Percentiles rank a stretch among this genome's conserved stretches.
phyloP scores from a whole-genome alignment of 1,284 basidiomycete species.

The Polyporus tsugae region DNA sequence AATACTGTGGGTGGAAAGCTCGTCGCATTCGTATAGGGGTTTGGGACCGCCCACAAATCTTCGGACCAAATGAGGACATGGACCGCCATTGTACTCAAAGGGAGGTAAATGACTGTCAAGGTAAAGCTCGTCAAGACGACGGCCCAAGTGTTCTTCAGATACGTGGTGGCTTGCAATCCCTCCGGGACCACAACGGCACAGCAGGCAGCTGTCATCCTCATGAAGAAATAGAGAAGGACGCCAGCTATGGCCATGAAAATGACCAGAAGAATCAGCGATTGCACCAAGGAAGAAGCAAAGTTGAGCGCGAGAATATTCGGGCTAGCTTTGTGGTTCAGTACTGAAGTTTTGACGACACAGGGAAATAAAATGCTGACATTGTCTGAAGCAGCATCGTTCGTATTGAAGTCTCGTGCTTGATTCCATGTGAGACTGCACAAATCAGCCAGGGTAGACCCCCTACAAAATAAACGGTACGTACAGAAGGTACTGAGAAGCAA shows the following conservation, averaged over 20 bases:
- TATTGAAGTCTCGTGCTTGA: slow-evolving; percentile 56
- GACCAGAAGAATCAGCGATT: slow-evolving; percentile 62
- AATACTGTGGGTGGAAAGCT: slow-evolving; percentile 55
- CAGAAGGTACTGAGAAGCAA: slow-evolving; percentile 71
- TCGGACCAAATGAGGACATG: slow-evolving; percentile 78
- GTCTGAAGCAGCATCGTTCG: slow-evolving; percentile 66
- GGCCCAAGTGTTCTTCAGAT: slow-evolving; percentile 56
- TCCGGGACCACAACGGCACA: slow-evolving; percentile 59
- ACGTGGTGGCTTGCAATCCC: slow-evolving; percentile 58
- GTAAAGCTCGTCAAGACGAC: slow-evolving; percentile 68
- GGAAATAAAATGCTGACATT: slow-evolving; percentile 55
- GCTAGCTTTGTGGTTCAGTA: slow-evolving; percentile 45
- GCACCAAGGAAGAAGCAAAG: slow-evolving; percentile 61
- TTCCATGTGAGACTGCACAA: slow-evolving; percentile 53
- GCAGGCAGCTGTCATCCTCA: slow-evolving; percentile 55
- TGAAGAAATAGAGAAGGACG: slow-evolving; percentile 63
- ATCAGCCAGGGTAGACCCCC: not conserved
- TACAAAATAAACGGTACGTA: slow-evolving; percentile 37
- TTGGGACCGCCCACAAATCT: slow-evolving; percentile 76
- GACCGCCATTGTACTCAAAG: slow-evolving; percentile 74
- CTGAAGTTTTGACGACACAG: slow-evolving; percentile 12
- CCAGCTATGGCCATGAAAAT: slow-evolving; percentile 63
- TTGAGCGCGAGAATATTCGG: slow-evolving; percentile 78
- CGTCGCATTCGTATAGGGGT: slow-evolving; percentile 71
- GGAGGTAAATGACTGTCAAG: slow-evolving; percentile 72